Conservation (phyloP, 352 stramenopile genomes). For the Thraustochytrium sp. region DNA sequence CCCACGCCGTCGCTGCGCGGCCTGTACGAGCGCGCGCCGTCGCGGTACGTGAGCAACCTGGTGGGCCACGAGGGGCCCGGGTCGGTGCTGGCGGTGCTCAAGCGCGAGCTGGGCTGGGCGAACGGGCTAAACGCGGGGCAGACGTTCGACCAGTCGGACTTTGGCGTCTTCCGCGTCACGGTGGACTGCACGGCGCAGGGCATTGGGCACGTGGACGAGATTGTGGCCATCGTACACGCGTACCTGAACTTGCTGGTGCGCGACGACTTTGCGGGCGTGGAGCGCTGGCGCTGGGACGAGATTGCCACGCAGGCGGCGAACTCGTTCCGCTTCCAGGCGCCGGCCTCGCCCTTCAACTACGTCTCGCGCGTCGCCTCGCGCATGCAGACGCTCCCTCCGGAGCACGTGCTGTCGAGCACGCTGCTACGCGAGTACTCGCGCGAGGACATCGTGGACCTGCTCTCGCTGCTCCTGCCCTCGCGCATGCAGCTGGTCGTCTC, state of each 20-base stretch:
- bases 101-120: constrained; percentile 55
- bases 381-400: constrained; percentile 53
- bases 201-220: constrained; percentile 56
- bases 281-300: constrained; percentile 59
- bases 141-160: constrained; percentile 56
- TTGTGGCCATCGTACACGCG: constrained; percentile 59
- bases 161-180: constrained; percentile 62
- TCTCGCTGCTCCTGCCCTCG: constrained; percentile 49
- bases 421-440: constrained; percentile 54
- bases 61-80: constrained; percentile 62
- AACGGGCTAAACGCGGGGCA: constrained; percentile 61
- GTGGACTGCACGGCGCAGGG: constrained; percentile 62
- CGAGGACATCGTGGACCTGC: background rate
- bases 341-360: too few relatives aligned
- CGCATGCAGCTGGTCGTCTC: constrained; percentile 56
- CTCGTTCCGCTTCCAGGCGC: constrained; percentile 56
- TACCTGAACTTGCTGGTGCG: constrained; percentile 54
- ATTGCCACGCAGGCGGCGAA: constrained; percentile 46
- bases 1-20: constrained; percentile 50
- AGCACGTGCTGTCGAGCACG: constrained; percentile 55
- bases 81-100: constrained; percentile 56
- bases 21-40: constrained; percentile 62
- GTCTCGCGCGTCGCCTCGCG: constrained; percentile 45
- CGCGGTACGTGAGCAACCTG: constrained; percentile 29
- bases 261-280: constrained; percentile 38